Evolutionary conservation across 805 yeast species (phyloP).

Genomic region (Saturnispora kantuleensis): DNA sequence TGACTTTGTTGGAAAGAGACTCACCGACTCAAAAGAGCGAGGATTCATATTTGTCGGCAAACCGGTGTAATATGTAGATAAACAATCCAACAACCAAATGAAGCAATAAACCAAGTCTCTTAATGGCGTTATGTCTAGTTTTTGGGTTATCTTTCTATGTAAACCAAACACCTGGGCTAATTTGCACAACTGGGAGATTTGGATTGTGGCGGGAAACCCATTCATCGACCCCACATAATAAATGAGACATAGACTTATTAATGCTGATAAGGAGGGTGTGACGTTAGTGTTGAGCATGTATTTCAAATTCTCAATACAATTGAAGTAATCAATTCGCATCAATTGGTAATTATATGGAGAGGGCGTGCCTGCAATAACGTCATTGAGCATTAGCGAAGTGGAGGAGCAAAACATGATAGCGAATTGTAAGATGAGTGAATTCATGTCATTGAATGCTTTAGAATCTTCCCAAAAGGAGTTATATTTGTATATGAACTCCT

Average conservation of each 20-base stretch:
- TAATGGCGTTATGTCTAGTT: slow-evolving; percentile 9
- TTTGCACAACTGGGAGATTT: slow-evolving; percentile 13
- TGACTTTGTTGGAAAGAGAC: slow-evolving; percentile 10
- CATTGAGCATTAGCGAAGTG: slow-evolving; percentile 9
- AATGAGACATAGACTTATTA: slow-evolving; percentile 13
- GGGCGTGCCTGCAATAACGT: not conserved
- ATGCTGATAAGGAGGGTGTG: slow-evolving; percentile 16
- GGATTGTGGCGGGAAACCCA: slow-evolving; percentile 12
- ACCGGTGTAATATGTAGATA: slow-evolving; percentile 18
- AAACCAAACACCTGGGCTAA: slow-evolving; percentile 15
- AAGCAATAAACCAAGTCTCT: slow-evolving; percentile 17
- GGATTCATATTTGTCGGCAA: slow-evolving; percentile 15
- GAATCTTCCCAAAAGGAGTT: slow-evolving; percentile 11
- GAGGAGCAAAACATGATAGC: slow-evolving; percentile 18
- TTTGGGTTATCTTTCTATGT: slow-evolving; percentile 13
- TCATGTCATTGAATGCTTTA: slow-evolving; percentile 8
- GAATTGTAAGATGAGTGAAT: slow-evolving; percentile 13
- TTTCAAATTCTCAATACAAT: slow-evolving; percentile 16
- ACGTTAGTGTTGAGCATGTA: slow-evolving; percentile 11
- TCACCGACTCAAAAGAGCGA: slow-evolving; percentile 14
- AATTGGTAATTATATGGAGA: slow-evolving; percentile 5
- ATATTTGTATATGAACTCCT: slow-evolving; percentile 16
- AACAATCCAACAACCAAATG: slow-evolving; percentile 16
- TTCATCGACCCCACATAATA: slow-evolving; percentile 18
- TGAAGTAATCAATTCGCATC: slow-evolving; percentile 12